Base-by-base conservation (phyloP, 2,329 filamentous ascomycete species). In the Paecilomyces sp. region DNA sequence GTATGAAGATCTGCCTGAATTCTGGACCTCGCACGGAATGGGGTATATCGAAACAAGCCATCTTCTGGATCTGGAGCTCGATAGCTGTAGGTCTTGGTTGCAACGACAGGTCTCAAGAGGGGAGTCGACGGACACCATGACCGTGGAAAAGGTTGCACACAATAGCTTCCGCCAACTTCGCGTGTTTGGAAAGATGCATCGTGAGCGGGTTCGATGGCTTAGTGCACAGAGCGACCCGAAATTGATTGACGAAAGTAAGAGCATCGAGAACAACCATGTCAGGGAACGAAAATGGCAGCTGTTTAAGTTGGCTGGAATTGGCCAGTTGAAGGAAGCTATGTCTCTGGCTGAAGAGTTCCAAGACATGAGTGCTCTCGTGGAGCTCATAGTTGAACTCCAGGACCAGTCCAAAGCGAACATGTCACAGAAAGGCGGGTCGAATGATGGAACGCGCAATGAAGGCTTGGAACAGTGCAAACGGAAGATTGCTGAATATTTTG, bases 11-110 rank as follows among this genome's bases (percentile, higher is more conserved):
- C 80, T 97, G 8, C 85, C 88, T 0, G 87, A 90, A 61, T 89
- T 92, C 53, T 99, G 94, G 94, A 97, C 92, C 0, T 92, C 90
- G 15, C 85, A 73, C 52, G 65, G 62, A 51, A 69, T 75, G 54
- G 71, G 71, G 31, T 77, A 75, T 57, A 63, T 67, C 34, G 74
- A 77, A 64, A 73, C 70, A 6, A 68, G 72, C 9, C 68, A 74
- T 59, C 63, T 77, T n/a, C 66, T 77, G 53, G 72, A 77, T 56
- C 66, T 75, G 55, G 73, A 77, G 59, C 68, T 77, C 30, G 75
- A 77, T 58, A 74, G 68, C 55, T 75, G 73, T 63, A 71, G 72
- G 34, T 70, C 71, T 56, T 78, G 70, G 73, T 70, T 69, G 61
- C 74, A 71, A 53, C 67, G 74, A 59, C 67, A 67, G 33, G 59